Evolutionary conservation across 306 rosid species (phyloP).

Genomic region (Arachis hypogaea): DNA sequence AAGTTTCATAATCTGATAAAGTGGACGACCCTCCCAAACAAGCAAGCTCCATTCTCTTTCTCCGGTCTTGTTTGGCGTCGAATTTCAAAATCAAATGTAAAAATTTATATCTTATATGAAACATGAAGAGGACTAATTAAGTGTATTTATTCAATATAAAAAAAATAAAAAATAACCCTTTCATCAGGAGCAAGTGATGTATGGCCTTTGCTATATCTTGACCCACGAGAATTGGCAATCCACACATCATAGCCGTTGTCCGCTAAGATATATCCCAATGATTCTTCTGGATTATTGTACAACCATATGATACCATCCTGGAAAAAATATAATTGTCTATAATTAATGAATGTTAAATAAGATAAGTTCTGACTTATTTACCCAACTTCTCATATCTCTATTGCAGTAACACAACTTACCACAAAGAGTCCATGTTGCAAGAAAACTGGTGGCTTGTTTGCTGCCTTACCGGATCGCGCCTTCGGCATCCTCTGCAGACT

Average conservation of each 20-base stretch:
- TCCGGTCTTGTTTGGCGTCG: too few species aligned
- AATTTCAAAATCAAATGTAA: too few species aligned
- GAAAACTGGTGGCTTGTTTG: constrained; percentile 55
- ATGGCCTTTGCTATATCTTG: constrained; percentile 54
- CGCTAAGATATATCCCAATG: constrained; percentile 65
- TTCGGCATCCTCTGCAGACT: constrained; percentile 65
- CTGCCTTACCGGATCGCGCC: constrained; percentile 40
- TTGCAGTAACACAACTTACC: constrained; percentile 42
- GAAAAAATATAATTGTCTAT: background rate
- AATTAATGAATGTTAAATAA: too few species aligned
- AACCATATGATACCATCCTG: constrained; percentile 68
- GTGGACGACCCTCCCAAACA: too few species aligned
- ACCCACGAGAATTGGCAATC: constrained; percentile 69
- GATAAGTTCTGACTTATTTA: too few species aligned
- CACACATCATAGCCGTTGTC: constrained; percentile 76
- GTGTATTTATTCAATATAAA: too few species aligned
- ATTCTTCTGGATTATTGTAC: constrained; percentile 56
- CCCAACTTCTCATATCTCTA: too few species aligned
- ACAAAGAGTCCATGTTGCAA: constrained; percentile 65
- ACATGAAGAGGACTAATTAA: too few species aligned
- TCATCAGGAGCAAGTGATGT: constrained; percentile 47
- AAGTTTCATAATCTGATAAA: too few species aligned
- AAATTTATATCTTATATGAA: too few species aligned
- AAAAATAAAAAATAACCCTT: constrained; percentile 34
- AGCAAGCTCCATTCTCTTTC: too few species aligned